A percentile compares a stretch with the other conserved stretches of the same genome.
Conservation (phyloP, 352 stramenopile species). For the Pilasporangium apinafurcum region DNA sequence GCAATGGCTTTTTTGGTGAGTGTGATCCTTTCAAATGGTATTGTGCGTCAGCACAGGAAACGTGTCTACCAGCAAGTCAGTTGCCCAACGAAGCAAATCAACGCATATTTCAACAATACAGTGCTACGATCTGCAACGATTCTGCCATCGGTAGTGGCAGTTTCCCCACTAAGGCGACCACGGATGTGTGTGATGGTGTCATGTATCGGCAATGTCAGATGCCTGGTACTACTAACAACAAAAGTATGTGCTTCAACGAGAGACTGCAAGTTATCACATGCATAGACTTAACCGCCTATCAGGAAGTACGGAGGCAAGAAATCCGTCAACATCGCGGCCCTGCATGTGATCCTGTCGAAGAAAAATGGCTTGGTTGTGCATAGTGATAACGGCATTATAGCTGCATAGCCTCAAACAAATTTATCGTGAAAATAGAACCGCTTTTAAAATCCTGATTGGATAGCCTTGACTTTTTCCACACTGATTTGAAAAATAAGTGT, state of each 20-base stretch:
- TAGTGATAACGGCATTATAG: too few species aligned
- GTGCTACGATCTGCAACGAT: not conserved
- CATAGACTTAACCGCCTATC: conserved; percentile 1
- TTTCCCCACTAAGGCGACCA: not conserved
- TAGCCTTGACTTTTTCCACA: too few species aligned
- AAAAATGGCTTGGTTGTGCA: conserved; percentile 23
- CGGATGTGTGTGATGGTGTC: conserved; percentile 3
- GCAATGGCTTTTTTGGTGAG: conserved; percentile 19
- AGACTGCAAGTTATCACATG: conserved; percentile 13
- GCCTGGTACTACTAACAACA: not conserved
- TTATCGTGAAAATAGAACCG: too few species aligned
- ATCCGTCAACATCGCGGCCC: conserved; percentile 9
- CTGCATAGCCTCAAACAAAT: too few species aligned
- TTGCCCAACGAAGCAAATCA: not conserved
- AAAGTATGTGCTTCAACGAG: conserved; percentile 22
- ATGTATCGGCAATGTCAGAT: conserved; percentile 10
- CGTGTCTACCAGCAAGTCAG: not conserved
- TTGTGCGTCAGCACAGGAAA: conserved; percentile 1
- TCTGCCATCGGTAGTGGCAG: not conserved
- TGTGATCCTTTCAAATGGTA: conserved; percentile 14
- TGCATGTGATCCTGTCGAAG: conserved; percentile 9
- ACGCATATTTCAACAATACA: not conserved
- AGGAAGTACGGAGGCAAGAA: conserved; percentile 8
- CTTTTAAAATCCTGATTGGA: too few species aligned
- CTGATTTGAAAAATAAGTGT: too few species aligned